These are phyloP conservation scores for Rhizopogon salebrosus DNA, from an alignment of 768 basidiomycete species.

Conservation along the genomic window DNA sequence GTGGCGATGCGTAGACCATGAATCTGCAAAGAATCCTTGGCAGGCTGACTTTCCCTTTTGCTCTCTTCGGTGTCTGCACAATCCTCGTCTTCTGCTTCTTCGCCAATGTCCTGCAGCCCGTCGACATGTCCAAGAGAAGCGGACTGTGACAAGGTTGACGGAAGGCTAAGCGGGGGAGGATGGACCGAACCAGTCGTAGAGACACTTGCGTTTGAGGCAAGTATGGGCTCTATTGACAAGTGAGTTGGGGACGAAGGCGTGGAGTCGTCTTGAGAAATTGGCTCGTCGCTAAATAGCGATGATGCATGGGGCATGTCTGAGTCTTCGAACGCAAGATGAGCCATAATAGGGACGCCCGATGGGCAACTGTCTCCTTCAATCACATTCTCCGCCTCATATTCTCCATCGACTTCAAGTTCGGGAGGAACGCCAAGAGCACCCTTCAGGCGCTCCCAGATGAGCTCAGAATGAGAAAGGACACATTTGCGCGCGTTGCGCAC, in stretches of 20 bases:
- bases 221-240: conserved; percentile 45
- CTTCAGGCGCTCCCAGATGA: conserved; percentile 90
- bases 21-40: conserved; percentile 32
- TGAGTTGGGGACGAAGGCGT: conserved; percentile 5
- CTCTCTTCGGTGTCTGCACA: conserved; percentile 13
- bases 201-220: conserved; percentile 17
- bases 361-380: conserved; percentile 31
- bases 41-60: conserved; percentile 15
- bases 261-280: neutral
- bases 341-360: conserved; percentile 5
- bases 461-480: conserved; percentile 70
- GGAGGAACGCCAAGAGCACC: conserved; percentile 84
- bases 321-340: neutral
- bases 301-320: neutral
- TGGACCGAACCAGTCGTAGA: conserved; percentile 19
- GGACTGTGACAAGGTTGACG: conserved; percentile 26
- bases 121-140: conserved; percentile 19
- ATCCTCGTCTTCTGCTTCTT: conserved; percentile 47
- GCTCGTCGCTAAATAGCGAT: neutral
- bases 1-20: conserved; percentile 58
- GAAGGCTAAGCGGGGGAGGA: conserved; percentile 35
- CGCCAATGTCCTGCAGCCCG: conserved; percentile 52
- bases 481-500: conserved; percentile 68
- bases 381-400: conserved; percentile 30
- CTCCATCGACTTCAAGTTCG: conserved; percentile 57